Evolutionary conservation across 2,329 filamentous ascomycete genomes (phyloP), one percentile per base, ranked within the genome.

Genomic region (Paramyrothecium sp.): DNA sequence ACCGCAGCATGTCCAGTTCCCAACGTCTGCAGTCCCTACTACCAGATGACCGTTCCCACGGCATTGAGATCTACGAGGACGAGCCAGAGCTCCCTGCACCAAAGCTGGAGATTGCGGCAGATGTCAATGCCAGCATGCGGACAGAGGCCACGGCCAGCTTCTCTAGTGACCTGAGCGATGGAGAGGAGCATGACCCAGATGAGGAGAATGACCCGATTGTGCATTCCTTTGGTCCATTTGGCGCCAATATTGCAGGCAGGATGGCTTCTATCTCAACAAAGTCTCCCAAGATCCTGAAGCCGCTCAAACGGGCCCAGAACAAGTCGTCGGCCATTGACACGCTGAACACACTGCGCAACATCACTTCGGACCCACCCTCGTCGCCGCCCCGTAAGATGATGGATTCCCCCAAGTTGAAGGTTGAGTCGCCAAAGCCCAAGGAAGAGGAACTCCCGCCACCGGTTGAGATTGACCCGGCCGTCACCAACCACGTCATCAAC

Each of bases 161-260:
- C 69, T 81, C 79, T 8, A 87, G 83, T 67, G 84, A 86, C 54
- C 73, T 83, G 23, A 78, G 75, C 13, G 76, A 73, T 54, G 87
- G 89, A 19, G 87, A 92, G 19, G 85, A 89, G 54, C 88, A 91
- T 53, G 87, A 96, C 61, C 88, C 90, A 1, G 89, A 94, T 65
- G 93, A 97, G 77, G 94, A 98, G 74, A 97, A 97, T 62, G 95
- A 98, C 65, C 93, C 93, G 3, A 87, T 97, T 55, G 81, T 97
- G 19, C 91, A 95, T 73, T 97, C 93, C 0, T 97, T 97, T 64
- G 93, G 92, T 17, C 92, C 92, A 1, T 96, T 91, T 68, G 92
- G 92, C 47, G 90, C 90, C 55, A 91, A 97, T 69, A 81, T 97
- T 41, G 86, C 94, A n/a, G 85, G 86, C 60, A 88, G 91, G 23